These are phyloP conservation scores for Orbilia brochopaga DNA, from an alignment of 2,329 filamentous ascomycete species.

Conservation along the genomic window DNA sequence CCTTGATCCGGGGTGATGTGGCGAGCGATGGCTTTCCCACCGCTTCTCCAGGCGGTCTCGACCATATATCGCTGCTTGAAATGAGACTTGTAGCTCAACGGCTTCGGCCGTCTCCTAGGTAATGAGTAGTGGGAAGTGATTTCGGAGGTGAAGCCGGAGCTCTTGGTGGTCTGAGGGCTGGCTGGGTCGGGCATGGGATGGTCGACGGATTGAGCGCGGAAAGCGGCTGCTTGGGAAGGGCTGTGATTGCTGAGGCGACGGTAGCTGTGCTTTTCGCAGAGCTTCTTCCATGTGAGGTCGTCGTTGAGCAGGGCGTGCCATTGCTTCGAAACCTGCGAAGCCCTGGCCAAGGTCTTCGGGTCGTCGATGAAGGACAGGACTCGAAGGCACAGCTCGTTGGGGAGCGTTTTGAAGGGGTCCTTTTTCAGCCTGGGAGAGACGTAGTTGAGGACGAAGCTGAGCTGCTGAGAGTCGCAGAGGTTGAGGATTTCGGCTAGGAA, in stretches of 20 bases:
- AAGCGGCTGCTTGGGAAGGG: conserved; percentile 42
- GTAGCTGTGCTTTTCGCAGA: conserved; percentile 96
- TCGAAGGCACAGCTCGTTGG: conserved; percentile 88
- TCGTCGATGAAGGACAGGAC: conserved; percentile 97
- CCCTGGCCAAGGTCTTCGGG: conserved; percentile 86
- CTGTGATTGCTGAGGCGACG: conserved; percentile 58
- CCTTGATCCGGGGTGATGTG: conserved; percentile 96
- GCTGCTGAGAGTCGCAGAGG: conserved; percentile 89
- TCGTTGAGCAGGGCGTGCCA: conserved; percentile 94
- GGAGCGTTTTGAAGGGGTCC: conserved; percentile 89
- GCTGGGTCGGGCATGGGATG: conserved; percentile 41
- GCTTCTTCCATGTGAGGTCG: conserved; percentile 96
- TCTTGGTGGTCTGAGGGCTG: conserved; percentile 36
- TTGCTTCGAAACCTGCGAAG: conserved; percentile 92
- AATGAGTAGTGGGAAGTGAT: conserved; percentile 54
- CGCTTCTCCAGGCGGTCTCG: conserved; percentile 93
- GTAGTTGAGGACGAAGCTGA: conserved; percentile 95
- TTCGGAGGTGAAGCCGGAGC: conserved; percentile 54
- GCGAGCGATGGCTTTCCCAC: conserved; percentile 79
- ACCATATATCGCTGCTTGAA: conserved; percentile 98
- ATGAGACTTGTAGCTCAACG: conserved; percentile 89
- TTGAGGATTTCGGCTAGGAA: conserved; percentile 82
- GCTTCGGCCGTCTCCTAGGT: conserved; percentile 65
- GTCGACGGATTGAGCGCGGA: conserved; percentile 41
- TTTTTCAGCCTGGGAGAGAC: conserved; percentile 94